Base-by-base conservation (phyloP, 2,329 filamentous ascomycete genomes). In the Fusarium sp. region DNA sequence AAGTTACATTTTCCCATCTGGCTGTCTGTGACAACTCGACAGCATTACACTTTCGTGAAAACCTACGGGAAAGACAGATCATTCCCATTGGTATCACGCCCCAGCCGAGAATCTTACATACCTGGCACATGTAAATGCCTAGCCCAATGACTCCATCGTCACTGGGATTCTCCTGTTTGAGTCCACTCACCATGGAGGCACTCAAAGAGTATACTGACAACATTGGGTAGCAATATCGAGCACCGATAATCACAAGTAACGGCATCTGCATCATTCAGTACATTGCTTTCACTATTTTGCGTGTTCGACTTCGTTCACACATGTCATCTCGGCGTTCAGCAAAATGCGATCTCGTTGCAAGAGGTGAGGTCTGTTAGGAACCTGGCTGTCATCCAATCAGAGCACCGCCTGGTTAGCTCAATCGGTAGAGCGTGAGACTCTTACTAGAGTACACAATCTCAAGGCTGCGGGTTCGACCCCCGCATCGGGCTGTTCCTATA, bases 361-460 rank as follows among this genome's bases (percentile, higher is more conserved):
- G 16, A 7, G 1, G 0, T n/a, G 24, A 16, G 16, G 13, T 29
- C 13, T 8, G 40, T 58, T 43, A 52, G 13, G 10, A 5, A 6
- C 6, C 0, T 1, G 0, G 0, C 10, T 1, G 13, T 6, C 11
- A 32, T 32, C 47, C 57, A 67, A 68, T 44, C 58, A 54, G 53
- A 68, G 64, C 54, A 29, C 27, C 54, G 78, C 78, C 78, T 76
- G 78, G 78, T 78, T 80, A 80, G 78, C 78, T 80, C 78, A 80
- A 80, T 80, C 78, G 78, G 78, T 90, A 91, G 88, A 91, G 88
- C 88, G 88, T 90, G 85, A 89, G 88, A 90, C 88, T 90, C 88
- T 87, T 86, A 87, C 38, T 43, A 24, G 69, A 74, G 71, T 72
- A 70, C 71, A 70, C 69, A 34, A 85, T 84, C 84, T 85, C 82